Evolutionary conservation across 495 filamentous ascomycete species (phyloP), one percentile per base, ranked within the genome.

Genomic region (Lophiostoma macrostomum): DNA sequence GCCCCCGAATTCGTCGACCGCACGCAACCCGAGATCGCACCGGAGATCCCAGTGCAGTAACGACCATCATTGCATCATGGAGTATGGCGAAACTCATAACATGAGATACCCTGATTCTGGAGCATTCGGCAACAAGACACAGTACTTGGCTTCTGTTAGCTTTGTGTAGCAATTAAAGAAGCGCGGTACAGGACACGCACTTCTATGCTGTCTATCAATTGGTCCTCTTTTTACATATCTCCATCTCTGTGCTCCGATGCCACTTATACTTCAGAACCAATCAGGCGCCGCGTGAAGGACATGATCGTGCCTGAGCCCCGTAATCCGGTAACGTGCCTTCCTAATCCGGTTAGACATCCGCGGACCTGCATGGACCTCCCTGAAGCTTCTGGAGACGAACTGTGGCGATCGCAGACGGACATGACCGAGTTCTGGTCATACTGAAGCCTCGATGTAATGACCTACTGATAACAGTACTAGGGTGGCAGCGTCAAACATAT

Each of bases 371-470:
- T 20, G 5, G 12, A 37, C 30, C 46, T 24, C 35, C 20, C 5
- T 45, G 18, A n/a, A 40, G 28, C 19, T 16, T 41, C 24, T 39
- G 31, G 36, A 10, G 28, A 11, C 3, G 11, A 22, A 25, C 6
- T 37, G 45, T 43, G 53, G 37, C 36, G 44, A 56, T 56, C 53
- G 39, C 32, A 22, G 24, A 46, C 55, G 55, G 55, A 58, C 55
- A 10, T 58, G 47, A 32, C 55, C 55, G 55, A 52, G 29, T 24
- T n/a, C n/a, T n/a, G n/a, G n/a, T n/a, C n/a, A n/a, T n/a, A n/a
- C n/a, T n/a, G n/a, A n/a, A n/a, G n/a, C n/a, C n/a, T n/a, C n/a
- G n/a, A n/a, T n/a, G n/a, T n/a, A n/a, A 37, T 28, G 10, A 35
- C 4, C 14, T 22, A 18, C 8, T 19, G 8, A 35, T 10, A 14